These are phyloP conservation scores for Colletotrichum zoysiae DNA, from an alignment of 2,329 filamentous ascomycete genomes.

Conservation along the genomic window DNA sequence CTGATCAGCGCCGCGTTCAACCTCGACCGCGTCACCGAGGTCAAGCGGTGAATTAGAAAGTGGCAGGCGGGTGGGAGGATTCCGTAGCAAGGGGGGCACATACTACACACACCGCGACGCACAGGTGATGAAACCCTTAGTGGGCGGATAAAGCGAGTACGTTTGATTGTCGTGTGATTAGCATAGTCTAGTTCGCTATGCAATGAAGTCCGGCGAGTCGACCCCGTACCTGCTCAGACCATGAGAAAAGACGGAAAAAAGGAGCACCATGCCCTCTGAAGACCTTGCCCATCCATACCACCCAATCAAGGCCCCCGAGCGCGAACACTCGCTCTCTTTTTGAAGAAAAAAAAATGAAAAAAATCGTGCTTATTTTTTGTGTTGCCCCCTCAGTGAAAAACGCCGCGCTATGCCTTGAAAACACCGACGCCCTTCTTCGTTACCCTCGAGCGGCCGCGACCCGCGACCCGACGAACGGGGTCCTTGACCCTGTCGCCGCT, in stretches of 20 bases:
- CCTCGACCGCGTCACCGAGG: slow-evolving; percentile 66
- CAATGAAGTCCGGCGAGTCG: not conserved
- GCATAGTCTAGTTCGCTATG: slow-evolving; percentile 7
- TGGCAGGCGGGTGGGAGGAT: not conserved
- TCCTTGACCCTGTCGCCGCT: not conserved
- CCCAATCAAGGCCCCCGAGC: not conserved
- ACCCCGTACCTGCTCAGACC: not conserved
- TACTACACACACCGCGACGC: not conserved
- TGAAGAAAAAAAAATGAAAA: not conserved
- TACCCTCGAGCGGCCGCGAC: not conserved
- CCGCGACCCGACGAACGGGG: not conserved
- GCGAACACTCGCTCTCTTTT: slow-evolving; percentile 21
- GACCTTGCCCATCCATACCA: not conserved
- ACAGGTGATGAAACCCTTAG: not conserved
- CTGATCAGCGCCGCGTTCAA: slow-evolving; percentile 84
- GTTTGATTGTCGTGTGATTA: not conserved
- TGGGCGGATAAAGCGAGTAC: too few relatives aligned
- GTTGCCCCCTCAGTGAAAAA: slow-evolving; percentile 10
- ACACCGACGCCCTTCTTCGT: slow-evolving; percentile 10
- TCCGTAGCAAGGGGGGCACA: not conserved
- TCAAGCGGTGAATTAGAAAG: slow-evolving; percentile 33
- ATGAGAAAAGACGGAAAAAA: not conserved
- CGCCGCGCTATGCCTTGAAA: slow-evolving; percentile 43
- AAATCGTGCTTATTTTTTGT: not conserved
- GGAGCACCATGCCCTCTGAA: not conserved